phyloP scores from a whole-genome alignment of 202 grass and related monocot species.

The Digitaria exilis region DNA sequence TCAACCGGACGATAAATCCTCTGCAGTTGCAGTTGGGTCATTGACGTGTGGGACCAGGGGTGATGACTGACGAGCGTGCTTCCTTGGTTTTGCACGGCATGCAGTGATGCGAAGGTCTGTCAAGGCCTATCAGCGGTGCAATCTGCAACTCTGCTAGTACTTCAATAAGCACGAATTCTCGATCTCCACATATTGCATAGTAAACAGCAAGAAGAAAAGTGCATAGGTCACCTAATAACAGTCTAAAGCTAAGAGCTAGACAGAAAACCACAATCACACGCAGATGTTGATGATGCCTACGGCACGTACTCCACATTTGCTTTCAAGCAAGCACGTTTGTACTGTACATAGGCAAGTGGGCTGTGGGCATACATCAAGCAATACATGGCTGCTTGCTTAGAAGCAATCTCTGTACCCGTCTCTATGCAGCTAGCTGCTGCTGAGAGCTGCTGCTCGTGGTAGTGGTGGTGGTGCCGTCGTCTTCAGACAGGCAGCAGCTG shows the following conservation, averaged over 20 bases:
- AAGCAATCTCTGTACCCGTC: constrained; percentile 31
- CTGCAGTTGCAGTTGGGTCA: no score
- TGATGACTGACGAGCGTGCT: not conserved
- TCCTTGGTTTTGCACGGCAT: no score
- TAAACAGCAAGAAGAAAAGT: not conserved
- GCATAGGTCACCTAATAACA: not conserved
- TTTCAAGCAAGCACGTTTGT: constrained; percentile 28
- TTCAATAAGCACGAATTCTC: not conserved
- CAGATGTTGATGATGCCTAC: constrained; percentile 3
- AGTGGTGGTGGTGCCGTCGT: constrained; percentile 40
- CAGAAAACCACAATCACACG: not conserved
- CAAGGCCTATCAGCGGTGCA: no score
- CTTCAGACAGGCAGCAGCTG: constrained; percentile 48
- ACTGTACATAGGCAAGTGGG: constrained; percentile 10
- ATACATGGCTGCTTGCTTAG: constrained; percentile 18
- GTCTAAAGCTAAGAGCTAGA: not conserved
- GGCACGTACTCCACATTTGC: not conserved
- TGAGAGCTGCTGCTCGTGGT: constrained; percentile 15
- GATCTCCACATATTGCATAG: not conserved
- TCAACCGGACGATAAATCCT: not conserved
- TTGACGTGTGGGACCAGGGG: no score
- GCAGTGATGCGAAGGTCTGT: no score
- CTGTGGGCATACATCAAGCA: no score
- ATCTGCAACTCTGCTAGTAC: no score
- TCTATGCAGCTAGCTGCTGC: constrained; percentile 50